Conservation (phyloP, 2,329 filamentous ascomycete species). For the Epichloe aotearoae region DNA sequence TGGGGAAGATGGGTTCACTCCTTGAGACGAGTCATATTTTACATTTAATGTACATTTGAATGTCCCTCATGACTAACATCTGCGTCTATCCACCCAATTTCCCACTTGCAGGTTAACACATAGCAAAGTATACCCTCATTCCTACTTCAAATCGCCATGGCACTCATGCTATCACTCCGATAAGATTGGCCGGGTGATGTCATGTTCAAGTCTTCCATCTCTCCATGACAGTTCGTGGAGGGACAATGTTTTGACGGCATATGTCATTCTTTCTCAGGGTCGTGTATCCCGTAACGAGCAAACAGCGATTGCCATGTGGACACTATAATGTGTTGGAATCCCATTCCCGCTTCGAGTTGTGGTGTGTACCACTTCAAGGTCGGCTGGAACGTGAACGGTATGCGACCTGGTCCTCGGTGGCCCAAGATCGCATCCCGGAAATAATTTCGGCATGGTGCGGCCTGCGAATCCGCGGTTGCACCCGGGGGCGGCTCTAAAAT, state of each 20-base stretch:
- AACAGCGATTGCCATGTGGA: constrained; percentile 30
- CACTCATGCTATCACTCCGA: too few relatives aligned
- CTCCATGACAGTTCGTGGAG: too few relatives aligned
- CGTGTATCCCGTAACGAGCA: constrained; percentile 13
- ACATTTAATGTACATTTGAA: not conserved
- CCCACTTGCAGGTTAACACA: not conserved
- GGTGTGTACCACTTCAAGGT: constrained; percentile 40
- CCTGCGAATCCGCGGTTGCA: constrained; percentile 9
- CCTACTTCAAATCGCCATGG: not conserved
- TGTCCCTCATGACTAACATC: not conserved
- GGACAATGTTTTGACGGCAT: not conserved
- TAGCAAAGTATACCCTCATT: not conserved
- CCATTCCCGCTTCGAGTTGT: constrained; percentile 32
- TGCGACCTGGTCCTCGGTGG: not conserved
- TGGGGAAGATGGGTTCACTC: not conserved
- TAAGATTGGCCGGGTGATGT: too few relatives aligned
- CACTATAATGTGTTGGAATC: constrained; percentile 36
- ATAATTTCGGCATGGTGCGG: constrained; percentile 22
- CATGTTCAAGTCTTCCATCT: not conserved
- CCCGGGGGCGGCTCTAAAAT: constrained; percentile 34
- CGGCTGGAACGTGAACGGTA: constrained; percentile 27
- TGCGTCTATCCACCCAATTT: not conserved
- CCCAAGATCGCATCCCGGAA: constrained; percentile 15
- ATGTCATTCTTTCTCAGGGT: constrained; percentile 9
- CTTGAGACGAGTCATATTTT: not conserved